These are phyloP conservation scores for Rossbeevera mucosa DNA, from an alignment of 768 basidiomycete genomes.

Conservation along the genomic window DNA sequence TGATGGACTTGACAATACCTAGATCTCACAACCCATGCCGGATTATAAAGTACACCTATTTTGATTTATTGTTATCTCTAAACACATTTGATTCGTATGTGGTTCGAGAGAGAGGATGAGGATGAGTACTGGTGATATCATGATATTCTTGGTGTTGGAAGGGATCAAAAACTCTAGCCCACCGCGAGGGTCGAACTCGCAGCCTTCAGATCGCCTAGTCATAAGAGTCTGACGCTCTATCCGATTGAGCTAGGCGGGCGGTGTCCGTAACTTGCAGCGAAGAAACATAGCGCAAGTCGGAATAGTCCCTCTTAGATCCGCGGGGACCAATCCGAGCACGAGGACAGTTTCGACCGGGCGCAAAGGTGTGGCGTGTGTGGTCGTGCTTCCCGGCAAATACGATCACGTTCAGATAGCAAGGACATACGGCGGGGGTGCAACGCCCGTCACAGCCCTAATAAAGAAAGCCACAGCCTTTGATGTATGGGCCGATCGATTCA, in stretches of 20 bases:
- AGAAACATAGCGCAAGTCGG: no score
- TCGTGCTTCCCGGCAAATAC: constrained; percentile 5
- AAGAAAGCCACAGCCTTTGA: constrained; percentile 9
- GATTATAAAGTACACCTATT: constrained; percentile 11
- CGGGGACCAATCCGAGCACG: constrained; percentile 1
- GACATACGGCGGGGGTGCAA: constrained; percentile 13
- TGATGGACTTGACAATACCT: constrained; percentile 15
- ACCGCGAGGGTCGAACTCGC: constrained; percentile 64
- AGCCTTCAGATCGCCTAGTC: constrained; percentile 51
- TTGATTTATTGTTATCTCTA: constrained; percentile 23
- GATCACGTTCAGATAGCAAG: constrained; percentile 5
- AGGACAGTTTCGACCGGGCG: constrained; percentile 15
- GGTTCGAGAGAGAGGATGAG: background rate
- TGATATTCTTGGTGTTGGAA: background rate
- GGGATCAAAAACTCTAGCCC: constrained; percentile 35
- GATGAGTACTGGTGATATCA: background rate
- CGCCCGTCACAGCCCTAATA: constrained; percentile 12
- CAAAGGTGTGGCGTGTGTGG: constrained; percentile 22
- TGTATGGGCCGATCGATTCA: constrained; percentile 11
- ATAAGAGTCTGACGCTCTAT: constrained; percentile 66
- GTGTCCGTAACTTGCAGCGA: background rate
- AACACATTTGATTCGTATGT: background rate
- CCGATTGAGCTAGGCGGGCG: constrained; percentile 65
- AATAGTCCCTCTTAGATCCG: background rate
- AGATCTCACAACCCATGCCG: constrained; percentile 7